These are phyloP conservation scores for Capronia epimyces DNA, from an alignment of 2,329 filamentous ascomycete genomes.

Conservation along the genomic window DNA sequence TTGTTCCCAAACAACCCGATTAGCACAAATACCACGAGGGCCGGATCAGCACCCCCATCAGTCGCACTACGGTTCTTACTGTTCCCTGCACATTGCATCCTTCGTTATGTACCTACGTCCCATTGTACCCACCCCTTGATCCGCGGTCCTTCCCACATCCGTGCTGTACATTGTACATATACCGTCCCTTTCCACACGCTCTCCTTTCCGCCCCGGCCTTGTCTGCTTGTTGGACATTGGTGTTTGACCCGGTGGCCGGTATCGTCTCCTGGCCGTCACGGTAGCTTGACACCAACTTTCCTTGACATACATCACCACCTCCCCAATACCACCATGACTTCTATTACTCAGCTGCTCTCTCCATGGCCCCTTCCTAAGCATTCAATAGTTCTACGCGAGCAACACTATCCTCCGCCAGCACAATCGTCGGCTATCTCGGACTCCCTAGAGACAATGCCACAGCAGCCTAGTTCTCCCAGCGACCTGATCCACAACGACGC, in stretches of 20 bases:
- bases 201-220: constrained; percentile 17
- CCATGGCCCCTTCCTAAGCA: constrained; percentile 29
- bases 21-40: constrained; percentile 3
- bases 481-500: constrained; percentile 17
- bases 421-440: constrained; percentile 20
- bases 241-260: constrained; percentile 7
- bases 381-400: constrained; percentile 29
- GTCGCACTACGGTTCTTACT: constrained; percentile 6
- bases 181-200: constrained; percentile 8
- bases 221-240: constrained; percentile 13
- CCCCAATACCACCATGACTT: constrained; percentile 27
- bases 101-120: constrained; percentile 11
- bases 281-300: neutral
- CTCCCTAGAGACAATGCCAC: constrained; percentile 17
- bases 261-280: neutral
- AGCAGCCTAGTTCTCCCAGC: constrained; percentile 22
- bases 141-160: constrained; percentile 3
- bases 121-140: constrained; percentile 12
- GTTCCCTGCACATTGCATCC: constrained; percentile 11
- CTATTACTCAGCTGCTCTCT: constrained; percentile 29
- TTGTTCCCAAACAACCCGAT: neutral
- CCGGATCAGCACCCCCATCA: constrained; percentile 13
- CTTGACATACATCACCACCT: too few relatives aligned
- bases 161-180: constrained; percentile 22
- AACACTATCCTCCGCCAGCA: constrained; percentile 24